Evolutionary conservation across 257 asterid genomes (phyloP).

Genomic region (Cordia subcordata): DNA sequence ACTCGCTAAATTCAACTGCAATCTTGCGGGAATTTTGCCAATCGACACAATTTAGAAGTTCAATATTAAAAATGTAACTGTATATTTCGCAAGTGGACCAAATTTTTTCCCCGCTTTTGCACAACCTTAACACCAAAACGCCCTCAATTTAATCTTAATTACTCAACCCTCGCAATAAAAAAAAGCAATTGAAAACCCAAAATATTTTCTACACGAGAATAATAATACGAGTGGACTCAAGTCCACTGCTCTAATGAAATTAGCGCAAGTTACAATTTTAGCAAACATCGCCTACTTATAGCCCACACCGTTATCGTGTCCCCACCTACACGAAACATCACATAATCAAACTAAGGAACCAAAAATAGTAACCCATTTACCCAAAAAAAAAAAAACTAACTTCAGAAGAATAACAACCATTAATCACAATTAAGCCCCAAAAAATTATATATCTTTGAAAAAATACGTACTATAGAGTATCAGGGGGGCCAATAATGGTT

Average conservation of each 20-base stretch:
- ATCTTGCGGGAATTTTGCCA: too few relatives aligned
- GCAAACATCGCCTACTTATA: too few relatives aligned
- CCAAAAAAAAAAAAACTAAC: not conserved
- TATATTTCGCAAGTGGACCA: too few relatives aligned
- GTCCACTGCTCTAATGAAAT: too few relatives aligned
- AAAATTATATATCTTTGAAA: constrained; percentile 1
- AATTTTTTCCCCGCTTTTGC: not conserved
- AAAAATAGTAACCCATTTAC: not conserved
- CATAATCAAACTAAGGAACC: constrained; percentile 12
- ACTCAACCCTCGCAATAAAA: not conserved
- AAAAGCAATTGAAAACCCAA: too few relatives aligned
- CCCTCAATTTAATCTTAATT: not conserved
- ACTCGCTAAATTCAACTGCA: too few relatives aligned
- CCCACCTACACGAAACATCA: not conserved
- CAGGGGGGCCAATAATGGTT: constrained; percentile 95
- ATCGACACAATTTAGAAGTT: too few relatives aligned
- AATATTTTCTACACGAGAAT: too few relatives aligned
- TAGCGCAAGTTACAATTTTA: too few relatives aligned
- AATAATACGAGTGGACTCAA: too few relatives aligned
- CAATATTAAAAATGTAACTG: too few relatives aligned
- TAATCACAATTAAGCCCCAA: not conserved
- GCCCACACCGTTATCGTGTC: not conserved
- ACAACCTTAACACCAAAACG: not conserved
- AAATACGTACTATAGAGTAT: constrained; percentile 74
- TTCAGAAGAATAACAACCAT: not conserved